A percentile compares a stretch with the other conserved stretches of the same genome.
phyloP scores from a whole-genome alignment of 345 rosid genomes.

The Hibiscus syriacus region DNA sequence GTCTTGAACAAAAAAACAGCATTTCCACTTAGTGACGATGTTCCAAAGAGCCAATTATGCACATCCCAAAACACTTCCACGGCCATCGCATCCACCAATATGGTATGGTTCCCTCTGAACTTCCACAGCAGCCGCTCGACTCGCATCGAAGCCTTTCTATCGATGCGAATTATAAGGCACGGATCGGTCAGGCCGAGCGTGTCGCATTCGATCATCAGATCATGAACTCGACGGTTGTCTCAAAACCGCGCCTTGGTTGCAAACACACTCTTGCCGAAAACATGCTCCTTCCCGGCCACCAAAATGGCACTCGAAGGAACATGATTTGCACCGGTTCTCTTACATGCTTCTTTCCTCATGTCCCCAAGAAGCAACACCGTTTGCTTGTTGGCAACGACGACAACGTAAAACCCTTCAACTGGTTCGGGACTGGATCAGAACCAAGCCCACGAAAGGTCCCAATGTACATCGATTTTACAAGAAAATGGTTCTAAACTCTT shows the following conservation, averaged over 20 bases:
- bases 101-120: slow-evolving; percentile 77
- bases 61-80: slow-evolving; percentile 97
- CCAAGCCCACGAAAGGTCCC: slow-evolving; percentile 83
- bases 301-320: slow-evolving; percentile 38
- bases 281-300: slow-evolving; percentile 73
- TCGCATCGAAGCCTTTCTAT: slow-evolving; percentile 70
- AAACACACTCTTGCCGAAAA: slow-evolving; percentile 65
- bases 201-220: slow-evolving; percentile 67
- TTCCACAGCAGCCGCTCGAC: slow-evolving; percentile 79
- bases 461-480: slow-evolving; percentile 54
- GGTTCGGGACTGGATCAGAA: slow-evolving; percentile 93
- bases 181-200: slow-evolving; percentile 44
- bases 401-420: slow-evolving; percentile 70
- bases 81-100: slow-evolving; percentile 60
- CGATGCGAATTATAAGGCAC: slow-evolving; percentile 60
- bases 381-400: slow-evolving; percentile 65
- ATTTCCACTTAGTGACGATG: slow-evolving; percentile 55
- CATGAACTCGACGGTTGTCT: slow-evolving; percentile 54
- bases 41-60: slow-evolving; percentile 77
- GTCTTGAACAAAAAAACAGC: slow-evolving; percentile 94
- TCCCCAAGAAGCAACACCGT: slow-evolving; percentile 87
- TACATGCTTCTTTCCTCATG: slow-evolving; percentile 80
- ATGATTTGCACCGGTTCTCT: slow-evolving; percentile 46
- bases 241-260: slow-evolving; percentile 67
- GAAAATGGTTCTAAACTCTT: slow-evolving; percentile 70